Evolutionary conservation across 2,329 filamentous ascomycete species (phyloP).

Genomic region (Beauveria bassiana): DNA sequence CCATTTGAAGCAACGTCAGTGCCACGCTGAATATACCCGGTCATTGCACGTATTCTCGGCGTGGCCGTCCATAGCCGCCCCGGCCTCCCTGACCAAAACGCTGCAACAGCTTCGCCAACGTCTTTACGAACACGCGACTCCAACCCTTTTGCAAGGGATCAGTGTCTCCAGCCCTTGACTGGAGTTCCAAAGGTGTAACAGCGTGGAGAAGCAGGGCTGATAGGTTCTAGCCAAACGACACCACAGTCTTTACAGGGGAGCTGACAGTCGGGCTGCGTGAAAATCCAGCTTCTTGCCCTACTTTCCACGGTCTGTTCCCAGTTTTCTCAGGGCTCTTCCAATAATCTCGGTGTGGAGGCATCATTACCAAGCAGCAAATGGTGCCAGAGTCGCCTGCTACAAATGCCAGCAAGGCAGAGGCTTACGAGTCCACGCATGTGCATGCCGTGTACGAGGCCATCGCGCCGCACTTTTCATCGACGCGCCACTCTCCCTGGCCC

Average conservation of each 20-base stretch:
- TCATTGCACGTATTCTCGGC: background rate
- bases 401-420: constrained; percentile 30
- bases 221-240: background rate
- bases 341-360: background rate
- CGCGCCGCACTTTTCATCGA: constrained; percentile 75
- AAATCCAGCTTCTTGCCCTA: background rate
- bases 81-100: no score
- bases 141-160: background rate
- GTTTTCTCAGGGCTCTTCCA: background rate
- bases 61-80: background rate
- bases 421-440: constrained; percentile 80
- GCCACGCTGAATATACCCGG: background rate
- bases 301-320: background rate
- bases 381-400: background rate
- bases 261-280: background rate
- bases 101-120: background rate
- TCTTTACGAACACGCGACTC: background rate
- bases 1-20: background rate
- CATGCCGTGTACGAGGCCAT: constrained; percentile 88
- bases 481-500: constrained; percentile 82
- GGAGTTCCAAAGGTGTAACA: background rate
- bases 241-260: background rate
- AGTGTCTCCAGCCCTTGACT: background rate
- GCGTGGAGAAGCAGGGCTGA: background rate
- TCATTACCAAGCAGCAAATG: background rate